Conservation (phyloP, 2,329 filamentous ascomycete species). For the Ophiostoma triangulosporum region DNA sequence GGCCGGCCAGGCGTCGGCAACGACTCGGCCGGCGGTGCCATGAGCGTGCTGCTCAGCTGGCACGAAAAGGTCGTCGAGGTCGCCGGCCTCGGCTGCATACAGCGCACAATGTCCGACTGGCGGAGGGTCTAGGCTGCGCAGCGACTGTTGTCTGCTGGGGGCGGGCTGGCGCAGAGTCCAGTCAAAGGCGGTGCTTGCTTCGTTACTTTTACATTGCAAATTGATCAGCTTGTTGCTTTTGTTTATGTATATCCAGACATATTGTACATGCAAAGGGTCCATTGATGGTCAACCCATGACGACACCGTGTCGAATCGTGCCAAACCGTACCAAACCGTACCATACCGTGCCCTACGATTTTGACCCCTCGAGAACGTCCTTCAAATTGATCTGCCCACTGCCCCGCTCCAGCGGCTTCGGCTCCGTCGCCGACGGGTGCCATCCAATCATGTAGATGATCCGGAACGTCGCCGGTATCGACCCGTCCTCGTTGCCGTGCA, state of each 20-base stretch:
- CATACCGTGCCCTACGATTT: too few relatives aligned
- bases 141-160: background rate
- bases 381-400: conserved; percentile 75
- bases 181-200: background rate
- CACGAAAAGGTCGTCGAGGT: conserved; percentile 97
- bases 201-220: too few relatives aligned
- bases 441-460: conserved; percentile 97
- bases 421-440: conserved; percentile 75
- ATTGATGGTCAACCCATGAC: background rate
- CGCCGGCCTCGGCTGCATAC: conserved; percentile 80
- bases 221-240: too few relatives aligned
- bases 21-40: conserved; percentile 68
- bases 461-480: conserved; percentile 81
- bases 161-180: background rate
- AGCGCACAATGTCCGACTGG: conserved; percentile 91
- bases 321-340: too few relatives aligned
- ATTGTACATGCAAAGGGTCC: background rate
- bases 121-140: conserved; percentile 66
- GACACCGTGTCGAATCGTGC: too few relatives aligned
- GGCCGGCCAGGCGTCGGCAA: conserved; percentile 37
- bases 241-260: too few relatives aligned
- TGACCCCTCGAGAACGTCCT: conserved; percentile 60
- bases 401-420: conserved; percentile 68
- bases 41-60: conserved; percentile 97
- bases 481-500: conserved; percentile 73